Evolutionary conservation across 305 asterid genomes (phyloP).

Genomic region (Solanum hybrid): DNA sequence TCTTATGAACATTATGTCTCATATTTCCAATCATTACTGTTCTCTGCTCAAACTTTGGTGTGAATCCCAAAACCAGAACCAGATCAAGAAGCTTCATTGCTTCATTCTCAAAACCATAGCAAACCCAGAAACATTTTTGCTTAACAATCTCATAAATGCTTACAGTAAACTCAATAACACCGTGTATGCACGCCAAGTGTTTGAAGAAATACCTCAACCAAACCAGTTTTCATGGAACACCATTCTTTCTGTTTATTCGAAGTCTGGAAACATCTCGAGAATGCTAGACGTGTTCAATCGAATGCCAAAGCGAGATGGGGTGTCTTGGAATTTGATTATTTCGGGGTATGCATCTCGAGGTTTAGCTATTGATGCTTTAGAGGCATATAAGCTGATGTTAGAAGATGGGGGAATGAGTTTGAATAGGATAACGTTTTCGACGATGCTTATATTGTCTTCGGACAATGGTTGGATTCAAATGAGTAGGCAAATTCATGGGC

Average conservation of each 20-base stretch:
- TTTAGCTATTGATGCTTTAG: slow-evolving; percentile 37
- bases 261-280: slow-evolving; percentile 29
- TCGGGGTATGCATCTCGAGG: slow-evolving; percentile 61
- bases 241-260: slow-evolving; percentile 63
- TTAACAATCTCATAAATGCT: slow-evolving; percentile 48
- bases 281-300: slow-evolving; percentile 40
- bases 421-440: slow-evolving; percentile 67
- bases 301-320: slow-evolving; percentile 72
- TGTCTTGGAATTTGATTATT: slow-evolving; percentile 77
- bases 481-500: slow-evolving; percentile 72
- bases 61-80: slow-evolving; percentile 37
- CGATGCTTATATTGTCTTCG: slow-evolving; percentile 50
- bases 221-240: slow-evolving; percentile 83
- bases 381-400: slow-evolving; percentile 61
- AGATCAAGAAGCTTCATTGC: slow-evolving; percentile 60
- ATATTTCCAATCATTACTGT: slow-evolving; percentile 50
- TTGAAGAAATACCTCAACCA: slow-evolving; percentile 56
- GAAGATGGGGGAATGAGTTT: slow-evolving; percentile 40
- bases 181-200: slow-evolving; percentile 57
- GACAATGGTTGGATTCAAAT: slow-evolving; percentile 51
- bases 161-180: slow-evolving; percentile 36
- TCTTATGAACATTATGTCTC: slow-evolving; percentile 27
- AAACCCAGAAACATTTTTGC: slow-evolving; percentile 60
- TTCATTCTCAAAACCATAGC: slow-evolving; percentile 39
- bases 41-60: slow-evolving; percentile 63